These are phyloP conservation scores for Globisporangium perplexum DNA, from an alignment of 352 stramenopile species.

Conservation along the genomic window DNA sequence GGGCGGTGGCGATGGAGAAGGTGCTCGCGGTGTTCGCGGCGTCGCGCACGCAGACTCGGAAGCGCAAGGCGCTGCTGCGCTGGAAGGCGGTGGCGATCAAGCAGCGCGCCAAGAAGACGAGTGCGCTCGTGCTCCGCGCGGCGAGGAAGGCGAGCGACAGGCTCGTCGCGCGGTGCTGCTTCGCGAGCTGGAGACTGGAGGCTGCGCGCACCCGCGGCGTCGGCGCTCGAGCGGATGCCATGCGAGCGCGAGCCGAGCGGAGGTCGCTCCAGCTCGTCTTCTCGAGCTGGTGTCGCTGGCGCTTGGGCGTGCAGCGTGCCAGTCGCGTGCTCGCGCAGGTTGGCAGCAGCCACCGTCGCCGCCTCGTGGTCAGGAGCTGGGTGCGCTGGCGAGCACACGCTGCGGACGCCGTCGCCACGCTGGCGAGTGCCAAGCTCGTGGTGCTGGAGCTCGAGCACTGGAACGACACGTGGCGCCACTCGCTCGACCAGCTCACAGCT, in stretches of 20 bases:
- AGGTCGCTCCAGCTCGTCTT: not conserved
- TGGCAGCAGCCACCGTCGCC: not conserved
- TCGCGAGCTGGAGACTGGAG: not conserved
- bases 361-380: conserved; percentile 1
- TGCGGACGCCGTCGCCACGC: conserved; percentile 2
- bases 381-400: conserved; percentile 1
- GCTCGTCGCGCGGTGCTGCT: conserved; percentile 5
- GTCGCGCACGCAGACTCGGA: not conserved
- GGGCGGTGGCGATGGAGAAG: conserved; percentile 1
- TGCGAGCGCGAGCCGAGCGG: not conserved
- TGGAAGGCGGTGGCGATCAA: conserved; percentile 1
- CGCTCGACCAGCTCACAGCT: conserved; percentile 1
- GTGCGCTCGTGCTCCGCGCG: not conserved
- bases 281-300: not conserved
- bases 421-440: conserved; percentile 8
- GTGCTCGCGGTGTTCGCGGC: not conserved
- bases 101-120: conserved; percentile 5
- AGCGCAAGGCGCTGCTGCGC: conserved; percentile 5
- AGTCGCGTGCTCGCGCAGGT: not conserved
- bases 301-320: not conserved
- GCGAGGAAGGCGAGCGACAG: not conserved
- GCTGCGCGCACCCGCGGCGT: not conserved
- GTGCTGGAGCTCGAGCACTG: conserved; percentile 11
- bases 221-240: not conserved
- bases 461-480: conserved; percentile 2